These are phyloP conservation scores for Penicillium thymicola DNA, from an alignment of 2,329 filamentous ascomycete genomes.

Conservation along the genomic window DNA sequence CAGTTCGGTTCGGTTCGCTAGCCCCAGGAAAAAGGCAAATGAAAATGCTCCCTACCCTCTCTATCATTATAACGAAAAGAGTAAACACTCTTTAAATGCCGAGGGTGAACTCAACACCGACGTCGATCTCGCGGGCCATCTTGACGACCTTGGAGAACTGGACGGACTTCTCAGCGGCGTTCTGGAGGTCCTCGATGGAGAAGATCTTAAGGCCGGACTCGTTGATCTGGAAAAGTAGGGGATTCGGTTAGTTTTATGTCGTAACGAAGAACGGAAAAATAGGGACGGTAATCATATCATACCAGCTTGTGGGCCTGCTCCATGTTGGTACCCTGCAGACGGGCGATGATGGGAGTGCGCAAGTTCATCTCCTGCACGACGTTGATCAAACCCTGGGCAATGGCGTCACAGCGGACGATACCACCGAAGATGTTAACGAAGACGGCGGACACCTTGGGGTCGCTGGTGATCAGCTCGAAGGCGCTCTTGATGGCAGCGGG, in stretches of 20 bases:
- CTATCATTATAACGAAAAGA: conserved; percentile 3
- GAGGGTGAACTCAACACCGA: conserved; percentile 90
- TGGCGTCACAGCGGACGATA: conserved; percentile 96
- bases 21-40: conserved; percentile 8
- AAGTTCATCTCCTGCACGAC: conserved; percentile 94
- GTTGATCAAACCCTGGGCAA: conserved; percentile 91
- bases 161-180: conserved; percentile 93
- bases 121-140: conserved; percentile 95
- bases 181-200: conserved; percentile 97
- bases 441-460: conserved; percentile 96
- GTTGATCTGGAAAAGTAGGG: conserved; percentile 61
- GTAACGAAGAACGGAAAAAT: neutral
- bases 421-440: conserved; percentile 99
- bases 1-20: conserved; percentile 4
- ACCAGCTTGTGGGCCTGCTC: conserved; percentile 78
- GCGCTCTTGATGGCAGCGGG: conserved; percentile 95
- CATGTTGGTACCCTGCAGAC: conserved; percentile 98
- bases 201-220: conserved; percentile 99
- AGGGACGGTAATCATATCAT: conserved; percentile 42
- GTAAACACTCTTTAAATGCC: conserved; percentile 67
- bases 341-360: conserved; percentile 92
- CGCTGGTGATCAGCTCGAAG: conserved; percentile 97
- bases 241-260: conserved; percentile 1
- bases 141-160: conserved; percentile 99
- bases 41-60: conserved; percentile 10